Conservation (phyloP, 1,284 basidiomycete genomes). For the Apiotrichum montevideense region DNA sequence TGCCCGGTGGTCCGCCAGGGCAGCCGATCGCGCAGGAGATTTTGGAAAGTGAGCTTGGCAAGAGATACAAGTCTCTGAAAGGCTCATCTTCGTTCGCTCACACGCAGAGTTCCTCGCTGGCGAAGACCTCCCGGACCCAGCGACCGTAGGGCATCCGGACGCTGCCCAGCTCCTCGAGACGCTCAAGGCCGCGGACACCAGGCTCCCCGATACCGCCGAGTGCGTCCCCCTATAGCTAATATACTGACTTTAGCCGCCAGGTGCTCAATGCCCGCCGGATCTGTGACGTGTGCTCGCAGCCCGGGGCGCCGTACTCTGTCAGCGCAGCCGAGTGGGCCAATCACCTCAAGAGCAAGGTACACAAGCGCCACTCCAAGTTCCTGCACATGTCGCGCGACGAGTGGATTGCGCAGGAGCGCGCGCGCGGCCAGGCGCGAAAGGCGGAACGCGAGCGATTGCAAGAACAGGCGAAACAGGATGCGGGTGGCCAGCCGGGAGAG, state of each 20-base stretch:
- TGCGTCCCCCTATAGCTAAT: constrained; percentile 22
- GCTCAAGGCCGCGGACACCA: constrained; percentile 35
- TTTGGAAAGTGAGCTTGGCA: constrained; percentile 49
- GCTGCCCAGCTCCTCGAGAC: constrained; percentile 54
- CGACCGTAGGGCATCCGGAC: constrained; percentile 52
- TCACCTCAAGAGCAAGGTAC: constrained; percentile 59
- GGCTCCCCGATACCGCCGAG: constrained; percentile 44
- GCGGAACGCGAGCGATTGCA: constrained; percentile 17
- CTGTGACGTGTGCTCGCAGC: constrained; percentile 65
- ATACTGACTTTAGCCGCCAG: constrained; percentile 50
- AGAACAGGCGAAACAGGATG: constrained; percentile 1
- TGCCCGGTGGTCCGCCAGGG: constrained; percentile 59
- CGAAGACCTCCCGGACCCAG: constrained; percentile 57
- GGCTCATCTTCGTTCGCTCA: neutral
- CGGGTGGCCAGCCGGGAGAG: too few relatives aligned
- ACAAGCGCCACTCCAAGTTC: constrained; percentile 45
- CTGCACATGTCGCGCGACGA: constrained; percentile 10
- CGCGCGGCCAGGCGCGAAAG: constrained; percentile 16
- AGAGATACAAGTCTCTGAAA: neutral
- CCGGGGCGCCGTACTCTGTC: constrained; percentile 67
- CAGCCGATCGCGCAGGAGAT: constrained; percentile 53
- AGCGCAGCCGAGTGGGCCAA: constrained; percentile 60
- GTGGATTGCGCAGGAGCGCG: constrained; percentile 20
- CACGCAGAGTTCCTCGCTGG: constrained; percentile 58
- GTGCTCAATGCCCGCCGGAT: constrained; percentile 58